Evolutionary conservation across 2,329 filamentous ascomycete genomes (phyloP).

Genomic region (Phialophora expanda): DNA sequence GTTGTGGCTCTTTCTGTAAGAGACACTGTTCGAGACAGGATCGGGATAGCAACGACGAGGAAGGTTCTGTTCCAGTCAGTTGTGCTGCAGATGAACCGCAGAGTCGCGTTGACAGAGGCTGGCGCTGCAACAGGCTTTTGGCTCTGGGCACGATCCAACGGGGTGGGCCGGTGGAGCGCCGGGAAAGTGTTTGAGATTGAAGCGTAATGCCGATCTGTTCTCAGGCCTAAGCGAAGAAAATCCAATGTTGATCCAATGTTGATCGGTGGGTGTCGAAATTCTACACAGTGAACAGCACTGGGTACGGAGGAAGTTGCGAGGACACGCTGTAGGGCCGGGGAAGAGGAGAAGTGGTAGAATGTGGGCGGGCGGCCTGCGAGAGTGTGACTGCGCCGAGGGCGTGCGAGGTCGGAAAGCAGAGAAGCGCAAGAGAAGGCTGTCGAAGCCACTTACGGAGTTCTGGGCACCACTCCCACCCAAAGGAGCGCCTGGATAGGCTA

Average conservation of each 20-base stretch:
- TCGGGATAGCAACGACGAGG: not conserved
- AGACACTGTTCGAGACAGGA: not conserved
- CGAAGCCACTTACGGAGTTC: not conserved
- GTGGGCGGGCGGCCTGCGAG: not conserved
- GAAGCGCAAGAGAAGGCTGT: slow-evolving; percentile 22
- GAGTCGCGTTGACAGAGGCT: not conserved
- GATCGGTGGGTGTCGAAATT: not conserved
- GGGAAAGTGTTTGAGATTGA: slow-evolving; percentile 14
- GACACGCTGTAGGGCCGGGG: not conserved
- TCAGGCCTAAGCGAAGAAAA: slow-evolving; percentile 3
- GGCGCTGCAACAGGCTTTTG: not conserved
- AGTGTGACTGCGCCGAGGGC: not conserved
- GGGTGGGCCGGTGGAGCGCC: slow-evolving; percentile 12
- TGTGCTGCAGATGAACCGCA: not conserved
- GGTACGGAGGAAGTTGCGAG: not conserved
- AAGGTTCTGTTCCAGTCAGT: not conserved
- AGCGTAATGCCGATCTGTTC: slow-evolving; percentile 17
- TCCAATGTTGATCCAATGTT: not conserved
- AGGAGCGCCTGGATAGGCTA: not conserved
- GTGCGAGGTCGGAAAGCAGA: not conserved
- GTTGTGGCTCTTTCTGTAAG: not conserved
- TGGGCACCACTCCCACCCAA: not conserved
- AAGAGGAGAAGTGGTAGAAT: slow-evolving; percentile 2
- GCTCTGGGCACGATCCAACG: not conserved
- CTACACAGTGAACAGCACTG: not conserved